Base-by-base conservation (phyloP, 257 asterid genomes). In the Solanum corneliomulleri region DNA sequence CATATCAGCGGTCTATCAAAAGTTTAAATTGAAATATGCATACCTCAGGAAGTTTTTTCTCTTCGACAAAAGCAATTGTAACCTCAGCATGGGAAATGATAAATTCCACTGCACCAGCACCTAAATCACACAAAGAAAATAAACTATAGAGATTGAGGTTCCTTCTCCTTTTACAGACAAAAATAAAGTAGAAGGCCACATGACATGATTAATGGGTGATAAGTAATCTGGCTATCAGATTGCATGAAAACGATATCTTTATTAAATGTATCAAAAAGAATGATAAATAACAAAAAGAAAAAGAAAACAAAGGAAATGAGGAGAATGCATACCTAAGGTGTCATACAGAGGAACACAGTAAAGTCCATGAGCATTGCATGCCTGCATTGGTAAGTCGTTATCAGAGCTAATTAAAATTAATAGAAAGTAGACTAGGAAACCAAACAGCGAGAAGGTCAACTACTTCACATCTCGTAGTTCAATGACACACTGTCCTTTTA, bases 301-400 rank as follows among this genome's bases (percentile, higher is more conserved):
- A 45, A n/a, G 44, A 27, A 42, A 60, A 77, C 25, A 42, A 33
- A 39, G 33, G 83, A 76, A 76, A 29, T 69, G 77, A 89, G 80
- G 88, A 82, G 39, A 68, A n/a, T 21, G 37, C 92, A 64, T 94
- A 94, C 99, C 99, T 91, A 97, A 93, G 37, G 99, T 94, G 93
- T 97, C 99, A 78, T 97, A 97, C 68, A 97, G 86, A 74, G 99
- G 99, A 87, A 97, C 97, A 87, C 98, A 95, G 86, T 91, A 91
- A 52, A 97, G 95, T 47, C 98, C 99, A 88, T 94, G 99, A 89
- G 98, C 98, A 93, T 97, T 97, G 86, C 99, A 97, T 20, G 99
- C 99, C 99, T 97, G 95, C 95, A 93, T 72, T 58, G 87, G 41
- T 86, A 86, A 83, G 29, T 87, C 44, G 45, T 39, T 68, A 85